Evolutionary conservation across 2,329 filamentous ascomycete species (phyloP), one percentile per base, ranked within the genome.

Genomic region (Phymatotrichopsis omnivora): DNA sequence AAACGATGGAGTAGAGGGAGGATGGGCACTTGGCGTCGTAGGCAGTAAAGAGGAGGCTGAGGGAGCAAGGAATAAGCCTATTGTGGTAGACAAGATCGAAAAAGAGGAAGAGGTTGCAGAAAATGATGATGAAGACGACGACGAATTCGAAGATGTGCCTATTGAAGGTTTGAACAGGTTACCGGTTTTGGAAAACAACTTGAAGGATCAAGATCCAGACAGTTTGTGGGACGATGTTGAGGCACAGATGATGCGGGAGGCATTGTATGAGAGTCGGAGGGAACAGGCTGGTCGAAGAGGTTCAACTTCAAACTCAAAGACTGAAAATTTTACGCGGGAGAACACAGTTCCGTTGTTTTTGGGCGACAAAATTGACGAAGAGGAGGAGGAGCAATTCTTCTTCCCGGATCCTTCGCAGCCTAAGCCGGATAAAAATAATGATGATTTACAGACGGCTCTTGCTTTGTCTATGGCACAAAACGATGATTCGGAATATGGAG

Each of bases 21-120:
- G 91, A 4, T 98, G 87, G 86, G 89, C 89, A 0, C 67, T 98
- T 5, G 91, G 91, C 41, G 91, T 98, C 20, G 87, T 98, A 17
- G 57, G 57, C 3, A 86, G 81, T 51, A 85, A 79, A 51, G 81
- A 85, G 49, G 93, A 83, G 54, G 76, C 91, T 39, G 73, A 80
- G 32, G 86, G 85, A 2, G 74, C 84, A 52, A 76, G 77, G 22
- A 80, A 87, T 52, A 93, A 86, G 61, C 89, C 91, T 0, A 96
- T 98, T 49, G 86, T 96, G 60, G 76, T 98, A 14, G 91, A 98
- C 61, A 75, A 68, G 42, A 71, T 74, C 57, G 68, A 70, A 39
- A 68, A 70, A 1, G 71, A 74, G 49, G 67, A 74, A 2, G 69
- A 72, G 1, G 68, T 75, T 1, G 70, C 76, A 3, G 76, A 78